Conservation (phyloP, 768 basidiomycete species). For the Dacryopinax primogenitus region DNA sequence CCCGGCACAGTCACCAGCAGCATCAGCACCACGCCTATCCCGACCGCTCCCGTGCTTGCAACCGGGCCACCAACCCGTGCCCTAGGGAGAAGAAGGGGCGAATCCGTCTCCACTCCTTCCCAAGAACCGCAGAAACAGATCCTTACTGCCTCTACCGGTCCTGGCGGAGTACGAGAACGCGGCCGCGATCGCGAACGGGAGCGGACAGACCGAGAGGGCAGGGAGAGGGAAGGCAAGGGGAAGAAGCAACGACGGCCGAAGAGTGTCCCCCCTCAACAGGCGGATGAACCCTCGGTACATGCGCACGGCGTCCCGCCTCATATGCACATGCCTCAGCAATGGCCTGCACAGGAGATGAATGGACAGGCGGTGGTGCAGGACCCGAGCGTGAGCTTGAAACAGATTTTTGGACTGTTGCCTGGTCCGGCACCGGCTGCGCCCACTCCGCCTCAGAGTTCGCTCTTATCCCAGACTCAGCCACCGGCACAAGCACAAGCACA, state of each 20-base stretch:
- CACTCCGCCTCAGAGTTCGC: not conserved
- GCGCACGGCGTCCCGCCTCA: too few relatives aligned
- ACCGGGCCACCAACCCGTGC: not conserved
- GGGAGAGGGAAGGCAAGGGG: not conserved
- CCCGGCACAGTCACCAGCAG: not conserved
- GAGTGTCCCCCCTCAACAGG: not conserved
- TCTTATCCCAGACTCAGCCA: not conserved
- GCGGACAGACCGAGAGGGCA: not conserved
- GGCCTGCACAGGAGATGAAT: not conserved
- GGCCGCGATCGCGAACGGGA: not conserved
- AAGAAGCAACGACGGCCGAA: not conserved
- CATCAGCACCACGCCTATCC: not conserved
- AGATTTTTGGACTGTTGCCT: not conserved
- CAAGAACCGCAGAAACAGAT: not conserved
- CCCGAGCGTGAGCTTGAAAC: not conserved
- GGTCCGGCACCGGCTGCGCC: not conserved
- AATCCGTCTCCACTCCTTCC: not conserved
- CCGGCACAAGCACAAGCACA: too few relatives aligned
- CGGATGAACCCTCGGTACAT: not conserved
- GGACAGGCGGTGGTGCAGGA: not conserved
- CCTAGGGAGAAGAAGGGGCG: not conserved
- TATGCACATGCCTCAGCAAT: too few relatives aligned
- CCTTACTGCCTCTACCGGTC: conserved; percentile 2
- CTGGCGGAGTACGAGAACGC: not conserved
- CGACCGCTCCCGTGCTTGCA: not conserved